phyloP scores from a whole-genome alignment of 495 filamentous ascomycete genomes.

The Lepidopterella palustris region DNA sequence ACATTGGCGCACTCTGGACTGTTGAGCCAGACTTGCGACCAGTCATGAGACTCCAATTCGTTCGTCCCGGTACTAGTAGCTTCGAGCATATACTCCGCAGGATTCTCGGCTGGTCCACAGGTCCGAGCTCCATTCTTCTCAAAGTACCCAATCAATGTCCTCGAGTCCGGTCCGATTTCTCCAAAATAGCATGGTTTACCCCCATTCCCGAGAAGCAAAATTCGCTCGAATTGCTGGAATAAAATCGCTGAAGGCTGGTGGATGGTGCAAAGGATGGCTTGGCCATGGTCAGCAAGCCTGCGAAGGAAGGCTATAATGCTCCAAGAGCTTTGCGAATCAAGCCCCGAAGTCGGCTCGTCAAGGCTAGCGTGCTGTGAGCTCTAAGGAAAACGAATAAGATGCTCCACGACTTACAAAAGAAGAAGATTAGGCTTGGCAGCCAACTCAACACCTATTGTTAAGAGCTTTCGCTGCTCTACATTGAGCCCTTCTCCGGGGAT shows the following conservation, averaged over 20 bases:
- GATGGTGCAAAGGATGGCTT: background rate
- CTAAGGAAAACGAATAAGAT: too few species aligned
- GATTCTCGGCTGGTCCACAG: conserved; percentile 37
- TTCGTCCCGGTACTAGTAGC: conserved; percentile 6
- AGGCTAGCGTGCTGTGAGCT: too few species aligned
- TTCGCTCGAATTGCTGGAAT: background rate
- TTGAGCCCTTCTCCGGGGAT: conserved; percentile 77
- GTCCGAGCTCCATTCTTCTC: background rate
- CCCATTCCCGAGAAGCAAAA: background rate
- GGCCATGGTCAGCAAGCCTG: background rate
- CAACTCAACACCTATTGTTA: conserved; percentile 85
- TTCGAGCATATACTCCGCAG: conserved; percentile 93
- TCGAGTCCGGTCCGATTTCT: background rate
- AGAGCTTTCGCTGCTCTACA: conserved; percentile 78
- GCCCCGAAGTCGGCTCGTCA: conserved; percentile 66
- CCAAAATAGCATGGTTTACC: background rate
- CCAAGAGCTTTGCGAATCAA: conserved; percentile 79
- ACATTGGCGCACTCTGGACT: conserved; percentile 33
- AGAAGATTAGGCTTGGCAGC: conserved; percentile 85
- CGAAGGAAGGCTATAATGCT: conserved; percentile 16
- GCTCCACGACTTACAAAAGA: too few species aligned
- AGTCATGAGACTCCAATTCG: conserved; percentile 6
- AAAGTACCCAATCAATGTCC: background rate
- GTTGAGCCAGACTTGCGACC: conserved; percentile 32
- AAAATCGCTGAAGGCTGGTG: background rate